phyloP scores from a whole-genome alignment of 805 yeast genomes.

The Alloascoidea hylecoeti region DNA sequence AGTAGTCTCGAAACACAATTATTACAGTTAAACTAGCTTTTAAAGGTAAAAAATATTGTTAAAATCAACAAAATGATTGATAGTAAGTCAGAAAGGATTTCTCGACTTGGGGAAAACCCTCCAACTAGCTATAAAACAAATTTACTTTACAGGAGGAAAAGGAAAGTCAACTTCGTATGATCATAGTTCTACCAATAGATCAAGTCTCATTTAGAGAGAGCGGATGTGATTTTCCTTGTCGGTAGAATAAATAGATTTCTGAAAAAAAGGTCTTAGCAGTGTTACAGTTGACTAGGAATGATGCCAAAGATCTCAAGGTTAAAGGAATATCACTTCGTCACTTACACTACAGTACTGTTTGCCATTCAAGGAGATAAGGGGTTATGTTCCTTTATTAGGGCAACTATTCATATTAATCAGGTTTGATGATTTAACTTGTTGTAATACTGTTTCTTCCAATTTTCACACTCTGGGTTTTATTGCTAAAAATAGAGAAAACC shows the following conservation, averaged over 20 bases:
- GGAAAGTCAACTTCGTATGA: conserved; percentile 80
- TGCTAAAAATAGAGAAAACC: background rate
- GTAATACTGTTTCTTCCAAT: no score
- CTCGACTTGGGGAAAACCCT: no score
- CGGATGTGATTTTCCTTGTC: conserved; percentile 93
- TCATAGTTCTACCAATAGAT: conserved; percentile 31
- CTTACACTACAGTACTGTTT: conserved; percentile 77
- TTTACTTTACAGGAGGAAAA: no score
- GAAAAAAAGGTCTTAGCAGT: conserved; percentile 88
- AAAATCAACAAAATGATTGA: no score
- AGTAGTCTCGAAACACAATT: no score
- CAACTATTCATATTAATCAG: conserved; percentile 86
- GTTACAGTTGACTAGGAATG: conserved; percentile 94
- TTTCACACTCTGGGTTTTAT: background rate
- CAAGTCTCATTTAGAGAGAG: conserved; percentile 87
- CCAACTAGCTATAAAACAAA: no score
- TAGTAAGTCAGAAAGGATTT: no score
- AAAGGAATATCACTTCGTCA: conserved; percentile 98
- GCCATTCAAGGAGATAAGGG: conserved; percentile 98
- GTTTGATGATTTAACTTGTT: conserved; percentile 13
- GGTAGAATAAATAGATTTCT: conserved; percentile 97
- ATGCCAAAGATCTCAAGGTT: conserved; percentile 89
- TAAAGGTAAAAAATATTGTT: no score
- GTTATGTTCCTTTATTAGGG: conserved; percentile 83
- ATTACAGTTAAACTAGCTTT: no score